Percentiles rank a stretch among this genome's conserved stretches.
phyloP scores from a whole-genome alignment of 2,329 filamentous ascomycete species.

The Trichophaea hybrida region DNA sequence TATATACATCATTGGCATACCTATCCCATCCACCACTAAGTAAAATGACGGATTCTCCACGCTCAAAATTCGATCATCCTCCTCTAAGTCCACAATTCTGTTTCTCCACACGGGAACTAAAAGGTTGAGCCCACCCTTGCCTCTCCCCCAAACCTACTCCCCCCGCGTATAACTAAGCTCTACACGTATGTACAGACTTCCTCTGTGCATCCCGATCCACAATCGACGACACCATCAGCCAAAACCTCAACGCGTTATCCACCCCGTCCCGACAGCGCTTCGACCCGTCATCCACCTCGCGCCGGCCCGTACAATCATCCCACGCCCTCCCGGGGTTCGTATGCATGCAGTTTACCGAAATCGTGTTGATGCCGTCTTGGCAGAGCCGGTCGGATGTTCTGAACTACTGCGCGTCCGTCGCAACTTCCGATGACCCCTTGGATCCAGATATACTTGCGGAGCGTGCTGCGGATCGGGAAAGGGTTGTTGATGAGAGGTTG shows the following conservation, averaged over 20 bases:
- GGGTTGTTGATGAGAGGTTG: slow-evolving; percentile 69
- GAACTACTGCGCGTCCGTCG: slow-evolving; percentile 77
- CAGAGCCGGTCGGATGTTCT: slow-evolving; percentile 67
- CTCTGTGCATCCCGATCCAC: slow-evolving; percentile 68
- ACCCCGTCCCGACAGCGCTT: slow-evolving; percentile 60
- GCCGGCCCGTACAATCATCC: slow-evolving; percentile 40
- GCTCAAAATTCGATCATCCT: slow-evolving; percentile 30
- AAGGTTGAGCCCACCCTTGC: slow-evolving; percentile 44
- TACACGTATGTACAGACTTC: slow-evolving; percentile 50
- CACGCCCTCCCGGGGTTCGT: slow-evolving; percentile 44
- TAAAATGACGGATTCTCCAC: not conserved
- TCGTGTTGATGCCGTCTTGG: slow-evolving; percentile 79
- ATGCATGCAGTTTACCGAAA: slow-evolving; percentile 59
- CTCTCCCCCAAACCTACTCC: not conserved
- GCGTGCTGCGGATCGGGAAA: slow-evolving; percentile 52
- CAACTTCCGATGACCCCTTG: slow-evolving; percentile 71
- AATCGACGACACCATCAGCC: slow-evolving; percentile 84
- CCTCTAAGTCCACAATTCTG: slow-evolving; percentile 60
- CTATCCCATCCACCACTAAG: not conserved
- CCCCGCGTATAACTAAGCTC: not conserved
- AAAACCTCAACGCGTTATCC: slow-evolving; percentile 79
- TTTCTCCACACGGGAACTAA: slow-evolving; percentile 53
- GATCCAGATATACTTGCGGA: slow-evolving; percentile 65
- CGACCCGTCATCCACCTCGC: slow-evolving; percentile 62
- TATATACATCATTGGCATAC: too few species aligned